Conservation (phyloP, 805 yeast species). For the Myxozyma vanderwaltii region DNA sequence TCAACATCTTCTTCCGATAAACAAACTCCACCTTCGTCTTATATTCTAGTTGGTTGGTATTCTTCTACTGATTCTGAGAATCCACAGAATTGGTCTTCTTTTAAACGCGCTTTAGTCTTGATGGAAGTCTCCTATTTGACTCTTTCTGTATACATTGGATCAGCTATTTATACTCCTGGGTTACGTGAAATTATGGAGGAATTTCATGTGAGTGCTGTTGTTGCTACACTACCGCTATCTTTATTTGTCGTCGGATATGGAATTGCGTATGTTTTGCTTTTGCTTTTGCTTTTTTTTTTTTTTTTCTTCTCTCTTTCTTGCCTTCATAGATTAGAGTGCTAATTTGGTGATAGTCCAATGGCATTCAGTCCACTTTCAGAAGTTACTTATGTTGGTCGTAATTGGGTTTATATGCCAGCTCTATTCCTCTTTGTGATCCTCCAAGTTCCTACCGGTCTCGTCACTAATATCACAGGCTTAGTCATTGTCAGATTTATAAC, state of each 20-base stretch:
- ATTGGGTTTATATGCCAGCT: conserved; percentile 51
- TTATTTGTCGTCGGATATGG: conserved; percentile 64
- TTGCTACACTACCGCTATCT: conserved; percentile 55
- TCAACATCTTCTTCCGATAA: too few species aligned
- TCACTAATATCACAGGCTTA: conserved; percentile 52
- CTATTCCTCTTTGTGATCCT: conserved; percentile 52
- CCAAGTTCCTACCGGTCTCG: conserved; percentile 58
- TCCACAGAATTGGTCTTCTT: conserved; percentile 59
- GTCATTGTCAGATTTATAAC: conserved; percentile 54
- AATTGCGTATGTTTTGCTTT: conserved; percentile 36
- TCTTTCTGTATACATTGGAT: conserved; percentile 56
- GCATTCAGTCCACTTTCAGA: conserved; percentile 62
- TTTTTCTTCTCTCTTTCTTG: background rate
- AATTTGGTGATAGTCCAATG: conserved; percentile 52
- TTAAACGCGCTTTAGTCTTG: conserved; percentile 47
- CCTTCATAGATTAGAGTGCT: background rate
- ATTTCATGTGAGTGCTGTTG: conserved; percentile 49
- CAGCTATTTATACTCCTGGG: conserved; percentile 59
- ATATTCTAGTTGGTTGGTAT: conserved; percentile 26
- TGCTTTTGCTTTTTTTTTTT: too few species aligned
- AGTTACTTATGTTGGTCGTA: conserved; percentile 56
- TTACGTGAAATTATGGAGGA: conserved; percentile 49
- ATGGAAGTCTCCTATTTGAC: conserved; percentile 50
- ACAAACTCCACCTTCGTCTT: background rate
- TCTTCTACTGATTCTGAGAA: conserved; percentile 39